phyloP scores from a whole-genome alignment of 2,329 filamentous ascomycete species.

The Phaeophleospora eucalypticola region DNA sequence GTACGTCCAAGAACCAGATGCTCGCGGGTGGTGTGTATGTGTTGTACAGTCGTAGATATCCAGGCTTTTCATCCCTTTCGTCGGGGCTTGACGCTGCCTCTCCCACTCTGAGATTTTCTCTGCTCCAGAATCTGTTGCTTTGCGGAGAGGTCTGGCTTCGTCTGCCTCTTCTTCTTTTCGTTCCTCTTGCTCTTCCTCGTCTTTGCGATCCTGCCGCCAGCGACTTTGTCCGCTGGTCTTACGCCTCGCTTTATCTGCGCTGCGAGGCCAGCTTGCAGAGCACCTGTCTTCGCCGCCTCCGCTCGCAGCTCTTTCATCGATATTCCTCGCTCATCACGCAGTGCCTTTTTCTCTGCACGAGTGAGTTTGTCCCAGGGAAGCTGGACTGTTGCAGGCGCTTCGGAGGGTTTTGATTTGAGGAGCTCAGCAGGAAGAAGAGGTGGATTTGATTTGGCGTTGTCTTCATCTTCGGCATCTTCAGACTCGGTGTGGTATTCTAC shows the following conservation, averaged over 20 bases:
- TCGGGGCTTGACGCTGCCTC: conserved; percentile 7
- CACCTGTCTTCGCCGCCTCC: conserved; percentile 16
- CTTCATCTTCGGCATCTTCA: conserved; percentile 3
- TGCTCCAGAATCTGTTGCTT: conserved; percentile 18
- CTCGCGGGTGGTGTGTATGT: not conserved
- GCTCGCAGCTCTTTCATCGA: conserved; percentile 10
- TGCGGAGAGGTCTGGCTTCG: conserved; percentile 10
- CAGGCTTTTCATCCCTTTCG: conserved; percentile 8
- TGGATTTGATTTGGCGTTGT: not conserved
- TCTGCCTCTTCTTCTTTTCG: conserved; percentile 4
- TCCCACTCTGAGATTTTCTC: conserved; percentile 9
- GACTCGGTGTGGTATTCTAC: conserved; percentile 5
- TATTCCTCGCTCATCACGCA: conserved; percentile 7
- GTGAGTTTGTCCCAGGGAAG: conserved; percentile 3
- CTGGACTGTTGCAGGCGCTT: not conserved
- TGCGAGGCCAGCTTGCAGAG: conserved; percentile 18
- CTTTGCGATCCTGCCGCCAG: conserved; percentile 13
- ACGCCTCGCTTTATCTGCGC: conserved; percentile 20
- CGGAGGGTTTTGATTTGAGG: conserved; percentile 5
- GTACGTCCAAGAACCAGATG: not conserved
- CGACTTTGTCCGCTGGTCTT: conserved; percentile 6
- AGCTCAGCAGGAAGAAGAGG: conserved; percentile 3
- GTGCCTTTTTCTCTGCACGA: conserved; percentile 2
- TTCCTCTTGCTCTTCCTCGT: conserved; percentile 10
- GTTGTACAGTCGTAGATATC: not conserved